Base-by-base conservation (phyloP, 805 yeast genomes). In the Pichia occidentalis region DNA sequence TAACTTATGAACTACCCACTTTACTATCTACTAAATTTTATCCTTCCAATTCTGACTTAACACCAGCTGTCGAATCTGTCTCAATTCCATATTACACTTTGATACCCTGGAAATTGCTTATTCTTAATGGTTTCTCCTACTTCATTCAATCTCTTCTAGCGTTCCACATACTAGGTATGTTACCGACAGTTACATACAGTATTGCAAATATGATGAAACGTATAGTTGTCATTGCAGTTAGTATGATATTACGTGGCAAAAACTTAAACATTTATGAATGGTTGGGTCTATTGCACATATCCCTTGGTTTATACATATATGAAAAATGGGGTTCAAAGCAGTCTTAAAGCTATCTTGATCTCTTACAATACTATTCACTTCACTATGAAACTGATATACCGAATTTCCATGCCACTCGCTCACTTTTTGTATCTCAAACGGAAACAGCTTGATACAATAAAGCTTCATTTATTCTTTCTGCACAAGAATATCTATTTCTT, bases 191-290 rank as follows among this genome's bases (percentile, higher is more conserved):
- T 10, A 75, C 92, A 3, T 87, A 85, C 60, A 82, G 94, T 2
- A 79, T 87, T 40, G 95, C 95, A 3, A 77, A 85, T 29, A 72
- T 87, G 73, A 73, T 87, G 75, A 87, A 87, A 61, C 75, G 95
- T 51, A 82, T 87, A n/a, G 82, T 85, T 1, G 75, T 87, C 22
- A 86, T 87, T 29, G 70, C 81, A 2, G 80, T 80, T 1, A 84
- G 95, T 50, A 83, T 88, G 64, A 42, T 81, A 28, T 73, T 71
- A 67, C 71, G 68, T 25, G 80, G 80, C 19, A 70, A 68, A 17
- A 48, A 52, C 13, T 58, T 77, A n/a, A 61, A 74, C 2, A 35
- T 60, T 1, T 52, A 59, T 16, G 85, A 80, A 51, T 34, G 59
- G 4, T 23, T 64, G 11, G 86, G 86, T 0, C 50, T 80, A 12